A percentile compares a stretch with the other conserved stretches of the same genome.
Evolutionary conservation across 1,284 basidiomycete species (phyloP).

Genomic region (Heimioporus punctisporus): DNA sequence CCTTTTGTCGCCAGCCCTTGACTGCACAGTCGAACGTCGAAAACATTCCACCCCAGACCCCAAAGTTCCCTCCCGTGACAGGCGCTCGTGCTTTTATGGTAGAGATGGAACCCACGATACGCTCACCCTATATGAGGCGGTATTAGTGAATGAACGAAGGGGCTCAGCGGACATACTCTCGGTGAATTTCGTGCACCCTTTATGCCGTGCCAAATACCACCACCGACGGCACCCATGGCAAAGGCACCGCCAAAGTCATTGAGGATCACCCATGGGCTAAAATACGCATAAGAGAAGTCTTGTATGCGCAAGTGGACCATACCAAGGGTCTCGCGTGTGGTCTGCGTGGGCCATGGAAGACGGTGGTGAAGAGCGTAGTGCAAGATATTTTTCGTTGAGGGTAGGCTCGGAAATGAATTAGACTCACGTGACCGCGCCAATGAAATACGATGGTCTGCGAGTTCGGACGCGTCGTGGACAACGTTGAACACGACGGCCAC

Average conservation of each 20-base stretch:
- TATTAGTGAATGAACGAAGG: background rate
- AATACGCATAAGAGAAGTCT: background rate
- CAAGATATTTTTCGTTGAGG: slow-evolving; percentile 33
- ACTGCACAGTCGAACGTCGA: slow-evolving; percentile 98
- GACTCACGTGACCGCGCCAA: slow-evolving; percentile 32
- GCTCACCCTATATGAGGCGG: slow-evolving; percentile 69
- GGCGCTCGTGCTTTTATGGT: slow-evolving; percentile 99
- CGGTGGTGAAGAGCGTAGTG: background rate
- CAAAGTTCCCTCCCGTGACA: slow-evolving; percentile 98
- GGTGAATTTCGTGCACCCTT: slow-evolving; percentile 99
- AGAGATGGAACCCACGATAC: slow-evolving; percentile 91
- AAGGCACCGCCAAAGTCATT: slow-evolving; percentile 99
- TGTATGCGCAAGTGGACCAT: background rate
- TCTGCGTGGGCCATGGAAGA: slow-evolving; percentile 79
- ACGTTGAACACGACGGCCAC: slow-evolving; percentile 19
- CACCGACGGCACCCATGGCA: slow-evolving; percentile 94
- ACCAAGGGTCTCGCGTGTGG: slow-evolving; percentile 94
- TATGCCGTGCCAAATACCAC: slow-evolving; percentile 99
- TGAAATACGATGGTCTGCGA: slow-evolving; percentile 12
- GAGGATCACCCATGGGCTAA: slow-evolving; percentile 97
- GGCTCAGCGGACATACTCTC: slow-evolving; percentile 48
- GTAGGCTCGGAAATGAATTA: slow-evolving; percentile 11
- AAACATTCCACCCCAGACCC: slow-evolving; percentile 98
- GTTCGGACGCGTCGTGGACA: slow-evolving; percentile 24
- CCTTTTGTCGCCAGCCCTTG: slow-evolving; percentile 97